phyloP scores from a whole-genome alignment of 306 rosid genomes.

The Cucurbita ficifolia region DNA sequence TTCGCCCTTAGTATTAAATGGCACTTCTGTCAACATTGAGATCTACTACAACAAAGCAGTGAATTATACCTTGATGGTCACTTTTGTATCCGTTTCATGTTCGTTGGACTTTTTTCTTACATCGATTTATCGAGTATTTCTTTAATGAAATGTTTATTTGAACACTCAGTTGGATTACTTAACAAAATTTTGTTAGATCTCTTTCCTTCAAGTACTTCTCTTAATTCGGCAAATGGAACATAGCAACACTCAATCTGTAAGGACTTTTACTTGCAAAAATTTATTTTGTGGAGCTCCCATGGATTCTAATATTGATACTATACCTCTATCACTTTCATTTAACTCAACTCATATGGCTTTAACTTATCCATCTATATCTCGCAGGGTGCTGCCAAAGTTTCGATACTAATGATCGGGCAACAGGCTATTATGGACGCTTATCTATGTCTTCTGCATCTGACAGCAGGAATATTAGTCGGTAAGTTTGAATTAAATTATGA shows the following conservation, averaged over 20 bases:
- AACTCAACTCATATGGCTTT: neutral
- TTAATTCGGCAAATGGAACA: constrained; percentile 99
- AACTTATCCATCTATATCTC: constrained; percentile 3
- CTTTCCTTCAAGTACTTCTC: constrained; percentile 95
- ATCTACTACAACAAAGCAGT: constrained; percentile 93
- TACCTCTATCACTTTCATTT: neutral
- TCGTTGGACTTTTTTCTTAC: neutral
- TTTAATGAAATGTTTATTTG: constrained; percentile 5
- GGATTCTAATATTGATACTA: neutral
- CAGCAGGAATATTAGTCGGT: constrained; percentile 98
- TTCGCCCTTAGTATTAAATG: constrained; percentile 71
- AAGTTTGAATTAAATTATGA: constrained; percentile 4
- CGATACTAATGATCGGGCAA: constrained; percentile 87
- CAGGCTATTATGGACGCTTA: constrained; percentile 99
- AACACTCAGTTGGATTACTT: constrained; percentile 30
- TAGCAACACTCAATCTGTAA: constrained; percentile 94
- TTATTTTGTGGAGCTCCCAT: neutral
- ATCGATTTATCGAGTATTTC: neutral
- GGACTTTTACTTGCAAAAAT: constrained; percentile 12
- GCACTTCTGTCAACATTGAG: constrained; percentile 80
- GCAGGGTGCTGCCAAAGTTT: constrained; percentile 98
- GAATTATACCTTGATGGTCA: constrained; percentile 97
- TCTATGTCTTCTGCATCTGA: constrained; percentile 88
- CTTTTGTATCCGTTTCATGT: constrained; percentile 74
- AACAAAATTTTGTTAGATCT: constrained; percentile 42